Evolutionary conservation across 441 rosid genomes (phyloP).

Genomic region (Capsella rubella): DNA sequence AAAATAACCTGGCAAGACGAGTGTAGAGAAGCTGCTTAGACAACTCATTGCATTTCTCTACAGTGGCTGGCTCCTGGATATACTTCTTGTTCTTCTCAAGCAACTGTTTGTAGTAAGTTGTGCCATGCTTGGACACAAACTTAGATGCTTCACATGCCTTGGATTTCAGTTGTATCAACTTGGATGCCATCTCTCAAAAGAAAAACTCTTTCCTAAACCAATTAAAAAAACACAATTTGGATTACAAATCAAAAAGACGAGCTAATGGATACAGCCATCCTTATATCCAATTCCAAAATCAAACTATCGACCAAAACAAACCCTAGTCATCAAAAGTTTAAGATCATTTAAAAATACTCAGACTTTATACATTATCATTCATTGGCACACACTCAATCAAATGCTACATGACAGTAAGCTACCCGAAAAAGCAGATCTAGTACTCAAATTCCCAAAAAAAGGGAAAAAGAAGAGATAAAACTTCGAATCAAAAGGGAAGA

Average conservation of each 20-base stretch:
- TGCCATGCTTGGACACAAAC: constrained; percentile 72
- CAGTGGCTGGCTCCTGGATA: constrained; percentile 81
- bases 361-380: neutral
- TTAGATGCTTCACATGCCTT: constrained; percentile 79
- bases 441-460: neutral
- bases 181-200: constrained; percentile 59
- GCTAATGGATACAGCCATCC: neutral
- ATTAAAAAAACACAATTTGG: constrained; percentile 7
- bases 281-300: constrained; percentile 7
- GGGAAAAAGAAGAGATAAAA: constrained; percentile 23
- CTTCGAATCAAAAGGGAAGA: neutral
- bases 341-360: neutral
- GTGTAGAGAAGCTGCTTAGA: constrained; percentile 83
- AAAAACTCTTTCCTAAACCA: constrained; percentile 29
- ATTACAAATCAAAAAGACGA: constrained; percentile 1
- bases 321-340: constrained; percentile 6
- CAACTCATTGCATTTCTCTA: constrained; percentile 73
- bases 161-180: constrained; percentile 71
- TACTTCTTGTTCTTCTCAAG: constrained; percentile 81
- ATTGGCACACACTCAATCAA: neutral
- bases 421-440: constrained; percentile 34
- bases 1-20: constrained; percentile 82
- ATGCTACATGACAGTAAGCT: neutral
- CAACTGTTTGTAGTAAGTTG: constrained; percentile 75
- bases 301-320: constrained; percentile 17